Conservation (phyloP, 2,329 filamentous ascomycete genomes). For the Huntiella bhutanensis region DNA sequence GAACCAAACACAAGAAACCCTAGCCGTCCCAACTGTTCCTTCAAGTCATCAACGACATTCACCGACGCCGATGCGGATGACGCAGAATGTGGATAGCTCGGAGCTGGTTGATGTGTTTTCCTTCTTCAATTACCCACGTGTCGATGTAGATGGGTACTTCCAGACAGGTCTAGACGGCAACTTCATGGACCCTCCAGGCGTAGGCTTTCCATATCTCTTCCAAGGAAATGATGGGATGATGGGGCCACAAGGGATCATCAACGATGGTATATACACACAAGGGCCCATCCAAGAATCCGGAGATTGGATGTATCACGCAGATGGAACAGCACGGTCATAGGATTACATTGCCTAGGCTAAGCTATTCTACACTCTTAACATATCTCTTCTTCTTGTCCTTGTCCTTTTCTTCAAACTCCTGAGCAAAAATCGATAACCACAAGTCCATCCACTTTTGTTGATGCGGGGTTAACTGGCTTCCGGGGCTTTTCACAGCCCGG, state of each 20-base stretch:
- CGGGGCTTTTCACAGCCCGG: constrained; percentile 48
- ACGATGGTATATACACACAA: too few species aligned
- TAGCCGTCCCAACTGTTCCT: constrained; percentile 18
- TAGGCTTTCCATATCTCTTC: too few species aligned
- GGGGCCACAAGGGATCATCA: too few species aligned
- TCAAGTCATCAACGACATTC: not conserved
- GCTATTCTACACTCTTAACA: constrained; percentile 1
- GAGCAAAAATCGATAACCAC: constrained; percentile 48
- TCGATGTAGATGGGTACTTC: constrained; percentile 10
- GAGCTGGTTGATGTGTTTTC: constrained; percentile 88
- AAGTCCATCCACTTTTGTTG: constrained; percentile 57
- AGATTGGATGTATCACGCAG: too few species aligned
- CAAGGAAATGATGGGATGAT: too few species aligned
- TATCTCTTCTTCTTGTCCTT: not conserved
- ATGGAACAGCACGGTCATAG: too few species aligned
- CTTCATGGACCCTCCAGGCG: too few species aligned
- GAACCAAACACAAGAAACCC: too few species aligned
- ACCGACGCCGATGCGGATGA: not conserved
- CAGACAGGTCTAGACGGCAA: not conserved
- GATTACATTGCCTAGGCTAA: not conserved
- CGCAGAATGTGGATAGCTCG: constrained; percentile 32
- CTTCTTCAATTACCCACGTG: constrained; percentile 79
- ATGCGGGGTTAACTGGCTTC: constrained; percentile 41
- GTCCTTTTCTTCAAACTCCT: constrained; percentile 9
- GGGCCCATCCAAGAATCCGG: too few species aligned